Evolutionary conservation across 2,329 filamentous ascomycete species (phyloP), one percentile per base, ranked within the genome.

Genomic region (Ophiocordyceps unilateralis): DNA sequence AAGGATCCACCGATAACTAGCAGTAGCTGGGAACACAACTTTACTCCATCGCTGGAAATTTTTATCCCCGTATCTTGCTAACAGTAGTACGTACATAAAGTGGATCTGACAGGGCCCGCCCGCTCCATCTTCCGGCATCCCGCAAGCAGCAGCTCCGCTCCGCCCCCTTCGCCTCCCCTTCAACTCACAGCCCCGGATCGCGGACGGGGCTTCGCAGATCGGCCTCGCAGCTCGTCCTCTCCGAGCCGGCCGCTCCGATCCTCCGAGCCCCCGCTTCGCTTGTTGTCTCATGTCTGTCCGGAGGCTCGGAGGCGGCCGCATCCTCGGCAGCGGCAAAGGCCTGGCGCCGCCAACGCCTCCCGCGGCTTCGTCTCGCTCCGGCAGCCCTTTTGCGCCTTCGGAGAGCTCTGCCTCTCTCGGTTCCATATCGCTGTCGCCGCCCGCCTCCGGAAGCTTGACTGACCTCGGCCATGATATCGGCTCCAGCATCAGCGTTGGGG

Each of bases 251-350:
- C 24, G 24, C 24, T 26, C 24, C 24, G 24, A 5, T 12, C 9
- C 4, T 8, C 24, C 24, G 24, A 26, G 12, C 24, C 24, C 9
- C 7, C 24, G 24, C 24, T 8, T 12, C 12, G 24, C 24, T n/a
- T n/a, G n/a, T n/a, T n/a, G 34, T 48, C 48, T 54, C 61, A 93
- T 93, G 86, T 82, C 86, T 54, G 74, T 74, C 62, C 78, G 84
- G 68, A 88, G 83, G 69, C 74, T 95, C 61, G 89, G 89, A 63
- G 88, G 89, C 64, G 89, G 89, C 60, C 79, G 89, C 66, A 80
- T 95, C 57, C 69, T 95, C 54, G 89, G 89, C 55, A 93, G 74
- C 65, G 86, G 85, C 55, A 86, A 81, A 62, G 78, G 81, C 55
- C 76, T 94, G 54, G 82, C 80, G 52, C 82, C 85, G 54, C 70